phyloP scores from a whole-genome alignment of 257 asterid genomes.

The Dorcoceras hygrometricum region DNA sequence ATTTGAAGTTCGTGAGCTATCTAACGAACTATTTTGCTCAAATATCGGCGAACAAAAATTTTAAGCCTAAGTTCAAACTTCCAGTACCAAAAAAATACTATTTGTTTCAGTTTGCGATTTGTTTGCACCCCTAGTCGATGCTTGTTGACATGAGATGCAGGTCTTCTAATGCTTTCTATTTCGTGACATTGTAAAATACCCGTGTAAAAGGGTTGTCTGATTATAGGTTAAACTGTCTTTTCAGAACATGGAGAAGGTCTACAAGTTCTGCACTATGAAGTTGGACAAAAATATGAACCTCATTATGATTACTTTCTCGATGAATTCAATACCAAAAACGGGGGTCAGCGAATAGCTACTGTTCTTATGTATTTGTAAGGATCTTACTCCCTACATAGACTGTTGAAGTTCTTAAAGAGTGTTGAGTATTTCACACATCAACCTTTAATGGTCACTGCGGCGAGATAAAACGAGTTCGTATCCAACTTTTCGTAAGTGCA shows the following conservation, averaged over 20 bases:
- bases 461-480: neutral
- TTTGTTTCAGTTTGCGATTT: too few relatives aligned
- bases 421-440: neutral
- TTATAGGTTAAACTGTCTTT: constrained; percentile 15
- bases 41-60: too few relatives aligned
- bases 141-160: neutral
- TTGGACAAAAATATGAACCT: constrained; percentile 88
- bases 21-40: too few relatives aligned
- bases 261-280: constrained; percentile 83
- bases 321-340: constrained; percentile 71
- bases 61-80: too few relatives aligned
- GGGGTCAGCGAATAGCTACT: constrained; percentile 93
- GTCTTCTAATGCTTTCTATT: constrained; percentile 4
- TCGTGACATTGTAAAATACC: neutral
- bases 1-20: too few relatives aligned
- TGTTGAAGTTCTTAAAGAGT: too few relatives aligned
- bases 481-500: constrained; percentile 29
- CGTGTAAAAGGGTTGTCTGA: constrained; percentile 19
- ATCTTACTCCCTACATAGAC: neutral
- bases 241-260: constrained; percentile 92
- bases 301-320: constrained; percentile 83
- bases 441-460: constrained; percentile 19
- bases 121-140: too few relatives aligned
- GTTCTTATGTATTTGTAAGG: constrained; percentile 88
- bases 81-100: too few relatives aligned